Evolutionary conservation across 306 rosid species (phyloP).

Genomic region (Quercus ilex): DNA sequence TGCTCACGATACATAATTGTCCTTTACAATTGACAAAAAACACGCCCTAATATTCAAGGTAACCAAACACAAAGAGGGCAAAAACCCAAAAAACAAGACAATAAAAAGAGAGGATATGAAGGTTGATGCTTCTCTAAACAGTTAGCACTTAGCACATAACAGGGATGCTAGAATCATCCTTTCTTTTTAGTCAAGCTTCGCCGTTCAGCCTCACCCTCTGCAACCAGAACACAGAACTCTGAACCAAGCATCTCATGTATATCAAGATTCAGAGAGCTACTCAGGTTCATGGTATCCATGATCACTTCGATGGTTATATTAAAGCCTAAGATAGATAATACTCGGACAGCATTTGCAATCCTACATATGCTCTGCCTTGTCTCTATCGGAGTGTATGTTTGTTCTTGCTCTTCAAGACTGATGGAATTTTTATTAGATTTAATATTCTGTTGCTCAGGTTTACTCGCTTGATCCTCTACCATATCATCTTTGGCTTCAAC

Average conservation of each 20-base stretch:
- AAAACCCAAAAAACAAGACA: no score
- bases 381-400: no score
- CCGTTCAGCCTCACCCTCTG: constrained; percentile 78
- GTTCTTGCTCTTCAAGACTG: no score
- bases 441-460: no score
- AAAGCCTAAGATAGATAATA: constrained; percentile 53
- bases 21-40: neutral
- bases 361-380: no score
- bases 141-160: neutral
- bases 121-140: neutral
- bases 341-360: no score
- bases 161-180: constrained; percentile 25
- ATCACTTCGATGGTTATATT: constrained; percentile 56
- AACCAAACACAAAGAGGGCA: neutral
- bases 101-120: neutral
- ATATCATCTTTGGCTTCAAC: no score
- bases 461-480: no score
- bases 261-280: constrained; percentile 55
- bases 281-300: constrained; percentile 50
- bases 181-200: constrained; percentile 59
- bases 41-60: neutral
- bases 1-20: neutral
- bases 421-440: no score
- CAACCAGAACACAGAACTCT: constrained; percentile 76
- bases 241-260: constrained; percentile 83